Evolutionary conservation across 2,329 filamentous ascomycete genomes (phyloP).

Genomic region (Alternaria sp.): DNA sequence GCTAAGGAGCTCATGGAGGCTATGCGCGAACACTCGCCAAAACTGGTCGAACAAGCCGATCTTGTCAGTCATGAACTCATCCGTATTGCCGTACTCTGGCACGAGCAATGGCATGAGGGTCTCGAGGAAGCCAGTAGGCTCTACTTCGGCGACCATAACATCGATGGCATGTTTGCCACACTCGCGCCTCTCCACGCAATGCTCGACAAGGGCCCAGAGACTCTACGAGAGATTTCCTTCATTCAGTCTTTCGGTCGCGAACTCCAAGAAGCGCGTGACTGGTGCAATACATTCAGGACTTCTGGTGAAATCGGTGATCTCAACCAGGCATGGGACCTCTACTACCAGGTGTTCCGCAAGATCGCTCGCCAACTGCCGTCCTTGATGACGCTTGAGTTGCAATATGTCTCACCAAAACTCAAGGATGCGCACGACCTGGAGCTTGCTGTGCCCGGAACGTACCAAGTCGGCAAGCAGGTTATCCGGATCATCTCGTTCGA

Average conservation of each 20-base stretch:
- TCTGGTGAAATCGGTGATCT: slow-evolving; percentile 93
- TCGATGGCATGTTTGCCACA: slow-evolving; percentile 95
- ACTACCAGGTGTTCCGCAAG: slow-evolving; percentile 97
- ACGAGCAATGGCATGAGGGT: slow-evolving; percentile 98
- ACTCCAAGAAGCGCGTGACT: slow-evolving; percentile 92
- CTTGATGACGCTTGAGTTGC: slow-evolving; percentile 89
- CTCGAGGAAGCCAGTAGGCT: slow-evolving; percentile 94
- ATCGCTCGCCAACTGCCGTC: slow-evolving; percentile 94
- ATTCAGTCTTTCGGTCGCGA: slow-evolving; percentile 97
- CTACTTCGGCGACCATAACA: slow-evolving; percentile 97
- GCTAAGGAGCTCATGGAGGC: slow-evolving; percentile 96
- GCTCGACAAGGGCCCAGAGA: slow-evolving; percentile 90
- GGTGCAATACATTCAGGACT: slow-evolving; percentile 90
- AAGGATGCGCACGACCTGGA: slow-evolving; percentile 86
- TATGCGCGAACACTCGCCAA: slow-evolving; percentile 93
- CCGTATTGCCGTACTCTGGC: slow-evolving; percentile 95
- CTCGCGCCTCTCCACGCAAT: slow-evolving; percentile 91
- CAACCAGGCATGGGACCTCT: slow-evolving; percentile 98
- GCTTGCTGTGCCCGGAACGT: slow-evolving; percentile 94
- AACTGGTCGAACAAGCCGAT: slow-evolving; percentile 93
- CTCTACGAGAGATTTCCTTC: slow-evolving; percentile 94
- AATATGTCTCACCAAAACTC: slow-evolving; percentile 95
- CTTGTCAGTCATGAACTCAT: slow-evolving; percentile 96
- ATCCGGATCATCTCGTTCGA: slow-evolving; percentile 91
- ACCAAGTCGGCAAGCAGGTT: slow-evolving; percentile 80